Conservation (phyloP, 352 stramenopile species). For the Globisporangium nagaii region DNA sequence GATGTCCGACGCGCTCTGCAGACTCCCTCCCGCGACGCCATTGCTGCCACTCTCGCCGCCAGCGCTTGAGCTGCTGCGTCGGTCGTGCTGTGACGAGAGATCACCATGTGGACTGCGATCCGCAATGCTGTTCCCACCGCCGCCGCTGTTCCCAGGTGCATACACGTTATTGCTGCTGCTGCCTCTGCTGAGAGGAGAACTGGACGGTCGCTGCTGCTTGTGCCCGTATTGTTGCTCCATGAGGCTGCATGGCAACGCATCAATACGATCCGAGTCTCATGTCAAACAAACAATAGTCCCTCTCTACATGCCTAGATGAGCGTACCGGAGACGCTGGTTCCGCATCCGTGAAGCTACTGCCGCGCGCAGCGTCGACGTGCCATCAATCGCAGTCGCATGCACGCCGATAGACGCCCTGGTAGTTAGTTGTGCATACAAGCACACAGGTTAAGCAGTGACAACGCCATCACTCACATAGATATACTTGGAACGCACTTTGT, state of each 20-base stretch:
- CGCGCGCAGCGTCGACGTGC: conserved; percentile 65
- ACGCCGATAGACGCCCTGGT: conserved; percentile 52
- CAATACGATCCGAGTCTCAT: not conserved
- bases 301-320: not conserved
- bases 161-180: too few species aligned
- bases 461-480: not conserved
- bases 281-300: too few species aligned
- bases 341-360: conserved; percentile 78
- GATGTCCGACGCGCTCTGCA: conserved; percentile 14
- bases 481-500: conserved; percentile 1
- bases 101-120: not conserved
- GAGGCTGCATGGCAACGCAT: conserved; percentile 24
- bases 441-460: not conserved
- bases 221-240: conserved; percentile 78
- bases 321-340: conserved; percentile 66
- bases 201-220: conserved; percentile 15
- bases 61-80: not conserved
- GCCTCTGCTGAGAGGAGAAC: not conserved
- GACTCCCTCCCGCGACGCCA: not conserved
- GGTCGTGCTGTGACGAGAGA: not conserved
- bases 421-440: too few species aligned
- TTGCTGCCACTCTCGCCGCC: not conserved
- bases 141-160: not conserved
- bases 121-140: not conserved
- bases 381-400: conserved; percentile 64